Evolutionary conservation across 2,329 filamentous ascomycete genomes (phyloP).

Genomic region (Elsinoe batatas): DNA sequence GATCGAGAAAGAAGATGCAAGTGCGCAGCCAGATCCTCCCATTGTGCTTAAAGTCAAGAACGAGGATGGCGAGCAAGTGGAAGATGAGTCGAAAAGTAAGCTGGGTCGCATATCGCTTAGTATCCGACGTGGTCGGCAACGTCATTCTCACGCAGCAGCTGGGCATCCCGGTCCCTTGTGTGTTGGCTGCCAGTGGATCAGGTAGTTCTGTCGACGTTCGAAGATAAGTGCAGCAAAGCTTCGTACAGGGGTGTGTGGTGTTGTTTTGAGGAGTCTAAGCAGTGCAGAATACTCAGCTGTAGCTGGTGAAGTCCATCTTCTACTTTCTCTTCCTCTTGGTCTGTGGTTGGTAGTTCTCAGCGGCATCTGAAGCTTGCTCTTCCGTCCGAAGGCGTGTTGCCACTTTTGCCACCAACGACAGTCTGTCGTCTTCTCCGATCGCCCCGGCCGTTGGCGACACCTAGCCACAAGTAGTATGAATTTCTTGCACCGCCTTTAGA

Average conservation of each 20-base stretch:
- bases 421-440: too few relatives aligned
- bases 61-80: constrained; percentile 38
- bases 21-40: constrained; percentile 31
- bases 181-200: too few relatives aligned
- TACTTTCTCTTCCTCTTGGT: background rate
- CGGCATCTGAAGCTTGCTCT: background rate
- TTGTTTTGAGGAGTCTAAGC: background rate
- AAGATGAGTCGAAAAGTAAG: constrained; percentile 18
- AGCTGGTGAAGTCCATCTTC: background rate
- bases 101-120: constrained; percentile 8
- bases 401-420: too few relatives aligned
- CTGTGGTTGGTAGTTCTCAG: background rate
- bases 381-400: background rate
- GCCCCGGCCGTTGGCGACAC: too few relatives aligned
- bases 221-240: background rate
- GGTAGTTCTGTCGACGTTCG: too few relatives aligned
- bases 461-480: too few relatives aligned
- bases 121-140: constrained; percentile 3
- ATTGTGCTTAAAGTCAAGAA: constrained; percentile 71
- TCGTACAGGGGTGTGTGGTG: background rate
- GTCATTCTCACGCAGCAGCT: constrained; percentile 11
- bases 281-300: background rate
- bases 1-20: constrained; percentile 16
- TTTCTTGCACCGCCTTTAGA: too few relatives aligned
- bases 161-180: too few relatives aligned